A percentile compares a stretch with the other conserved stretches of the same genome.
Conservation (phyloP, 805 yeast species). For the Zygosaccharomyces siamensis region DNA sequence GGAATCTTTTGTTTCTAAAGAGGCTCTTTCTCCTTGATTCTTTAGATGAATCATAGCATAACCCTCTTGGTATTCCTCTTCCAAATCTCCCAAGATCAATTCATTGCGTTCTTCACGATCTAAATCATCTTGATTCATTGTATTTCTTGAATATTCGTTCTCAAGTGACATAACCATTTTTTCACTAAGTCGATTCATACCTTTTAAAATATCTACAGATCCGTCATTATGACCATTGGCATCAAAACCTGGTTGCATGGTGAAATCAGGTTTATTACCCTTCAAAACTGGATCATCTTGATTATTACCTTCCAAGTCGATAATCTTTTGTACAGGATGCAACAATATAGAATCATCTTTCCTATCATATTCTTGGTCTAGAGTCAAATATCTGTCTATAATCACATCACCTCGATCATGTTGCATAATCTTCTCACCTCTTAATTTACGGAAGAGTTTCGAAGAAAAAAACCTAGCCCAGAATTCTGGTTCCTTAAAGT, state of each 20-base stretch:
- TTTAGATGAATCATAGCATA: conserved; percentile 47
- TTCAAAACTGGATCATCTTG: conserved; percentile 70
- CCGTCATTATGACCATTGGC: conserved; percentile 53
- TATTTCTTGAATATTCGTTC: conserved; percentile 38
- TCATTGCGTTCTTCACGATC: conserved; percentile 42
- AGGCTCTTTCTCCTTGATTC: conserved; percentile 14
- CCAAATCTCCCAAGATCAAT: conserved; percentile 48
- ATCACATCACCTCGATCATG: conserved; percentile 80
- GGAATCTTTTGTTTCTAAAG: conserved; percentile 21
- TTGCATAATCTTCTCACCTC: conserved; percentile 79
- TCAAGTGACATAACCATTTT: conserved; percentile 64
- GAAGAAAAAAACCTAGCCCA: conserved; percentile 96
- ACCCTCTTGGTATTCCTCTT: conserved; percentile 43
- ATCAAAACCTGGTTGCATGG: conserved; percentile 62
- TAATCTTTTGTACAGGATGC: conserved; percentile 57
- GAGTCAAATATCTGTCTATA: conserved; percentile 74
- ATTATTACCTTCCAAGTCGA: conserved; percentile 76
- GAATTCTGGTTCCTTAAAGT: conserved; percentile 79
- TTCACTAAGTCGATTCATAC: conserved; percentile 84
- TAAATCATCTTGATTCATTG: conserved; percentile 36
- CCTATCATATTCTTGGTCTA: conserved; percentile 55
- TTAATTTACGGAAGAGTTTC: conserved; percentile 73
- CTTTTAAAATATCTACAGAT: conserved; percentile 68
- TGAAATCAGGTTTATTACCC: conserved; percentile 83
- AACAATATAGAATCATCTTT: conserved; percentile 40